These are phyloP conservation scores for Rhizomucor miehei DNA, from an alignment of 371 early-diverging fungal species.

Conservation along the genomic window DNA sequence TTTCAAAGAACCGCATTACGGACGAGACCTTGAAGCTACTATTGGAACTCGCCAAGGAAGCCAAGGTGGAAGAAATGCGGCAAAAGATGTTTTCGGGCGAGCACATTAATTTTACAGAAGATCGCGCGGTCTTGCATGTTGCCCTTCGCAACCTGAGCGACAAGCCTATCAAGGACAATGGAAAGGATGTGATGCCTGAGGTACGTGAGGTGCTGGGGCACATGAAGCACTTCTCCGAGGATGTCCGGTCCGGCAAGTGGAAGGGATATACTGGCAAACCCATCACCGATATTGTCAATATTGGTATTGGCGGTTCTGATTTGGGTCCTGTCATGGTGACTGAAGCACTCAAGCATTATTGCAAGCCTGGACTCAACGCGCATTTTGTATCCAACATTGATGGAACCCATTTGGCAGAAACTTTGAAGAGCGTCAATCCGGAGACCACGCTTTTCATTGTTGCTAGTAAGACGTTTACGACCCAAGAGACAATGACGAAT, in stretches of 20 bases:
- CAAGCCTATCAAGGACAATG: constrained; percentile 79
- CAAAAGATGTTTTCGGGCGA: constrained; percentile 93
- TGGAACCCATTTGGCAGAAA: constrained; percentile 94
- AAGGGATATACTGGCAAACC: constrained; percentile 92
- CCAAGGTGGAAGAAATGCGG: constrained; percentile 83
- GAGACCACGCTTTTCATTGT: constrained; percentile 96
- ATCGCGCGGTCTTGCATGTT: constrained; percentile 95
- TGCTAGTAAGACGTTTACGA: constrained; percentile 99
- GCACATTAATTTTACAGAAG: constrained; percentile 97
- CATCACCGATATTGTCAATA: constrained; percentile 96
- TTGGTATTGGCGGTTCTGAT: constrained; percentile 99
- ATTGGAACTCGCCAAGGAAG: constrained; percentile 79
- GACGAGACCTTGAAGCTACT: constrained; percentile 78
- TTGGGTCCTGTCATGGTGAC: constrained; percentile 99
- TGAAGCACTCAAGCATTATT: constrained; percentile 93
- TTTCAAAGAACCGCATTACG: constrained; percentile 90
- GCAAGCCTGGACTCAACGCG: constrained; percentile 69
- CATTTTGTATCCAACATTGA: constrained; percentile 99
- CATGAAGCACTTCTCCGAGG: constrained; percentile 84
- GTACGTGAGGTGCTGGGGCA: constrained; percentile 92
- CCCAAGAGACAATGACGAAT: constrained; percentile 98
- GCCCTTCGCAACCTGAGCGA: constrained; percentile 90
- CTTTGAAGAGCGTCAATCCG: constrained; percentile 81
- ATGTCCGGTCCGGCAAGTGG: constrained; percentile 88
- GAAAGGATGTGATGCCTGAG: constrained; percentile 88